phyloP scores from a whole-genome alignment of 2,329 filamentous ascomycete genomes.

The Neopestalotiopsis rosae region DNA sequence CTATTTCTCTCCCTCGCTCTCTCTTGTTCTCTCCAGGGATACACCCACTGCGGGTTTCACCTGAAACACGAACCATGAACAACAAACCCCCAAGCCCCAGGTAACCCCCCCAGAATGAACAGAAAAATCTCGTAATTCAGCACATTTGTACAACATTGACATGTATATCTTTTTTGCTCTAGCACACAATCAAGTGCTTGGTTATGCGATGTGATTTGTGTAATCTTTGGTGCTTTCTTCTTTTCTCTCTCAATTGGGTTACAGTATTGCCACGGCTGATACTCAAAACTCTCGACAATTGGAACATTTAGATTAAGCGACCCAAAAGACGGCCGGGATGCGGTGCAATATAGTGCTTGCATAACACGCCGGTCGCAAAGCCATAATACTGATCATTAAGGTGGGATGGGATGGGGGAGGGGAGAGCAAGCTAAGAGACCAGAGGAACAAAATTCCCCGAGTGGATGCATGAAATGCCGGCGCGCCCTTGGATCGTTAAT shows the following conservation, averaged over 20 bases:
- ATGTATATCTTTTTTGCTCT: no score
- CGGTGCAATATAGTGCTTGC: neutral
- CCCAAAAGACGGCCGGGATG: neutral
- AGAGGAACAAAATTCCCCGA: constrained; percentile 1
- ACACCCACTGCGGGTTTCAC: neutral
- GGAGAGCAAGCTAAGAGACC: neutral
- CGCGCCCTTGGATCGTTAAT: neutral
- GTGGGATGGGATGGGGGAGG: neutral
- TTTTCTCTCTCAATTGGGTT: neutral
- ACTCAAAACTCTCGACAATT: neutral
- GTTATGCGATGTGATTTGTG: neutral
- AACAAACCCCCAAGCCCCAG: neutral
- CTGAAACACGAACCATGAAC: constrained; percentile 12
- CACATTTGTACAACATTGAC: neutral
- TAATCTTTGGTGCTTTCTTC: neutral
- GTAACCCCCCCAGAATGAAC: neutral
- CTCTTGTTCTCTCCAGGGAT: neutral
- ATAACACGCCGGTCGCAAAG: neutral
- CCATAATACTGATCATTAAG: neutral
- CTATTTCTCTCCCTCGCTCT: neutral
- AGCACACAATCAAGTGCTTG: neutral
- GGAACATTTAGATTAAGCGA: neutral
- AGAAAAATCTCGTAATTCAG: constrained; percentile 3
- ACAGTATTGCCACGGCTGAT: neutral
- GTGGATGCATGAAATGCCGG: constrained; percentile 10